Evolutionary conservation across 495 filamentous ascomycete species (phyloP).

Genomic region (Penicillium manginii): DNA sequence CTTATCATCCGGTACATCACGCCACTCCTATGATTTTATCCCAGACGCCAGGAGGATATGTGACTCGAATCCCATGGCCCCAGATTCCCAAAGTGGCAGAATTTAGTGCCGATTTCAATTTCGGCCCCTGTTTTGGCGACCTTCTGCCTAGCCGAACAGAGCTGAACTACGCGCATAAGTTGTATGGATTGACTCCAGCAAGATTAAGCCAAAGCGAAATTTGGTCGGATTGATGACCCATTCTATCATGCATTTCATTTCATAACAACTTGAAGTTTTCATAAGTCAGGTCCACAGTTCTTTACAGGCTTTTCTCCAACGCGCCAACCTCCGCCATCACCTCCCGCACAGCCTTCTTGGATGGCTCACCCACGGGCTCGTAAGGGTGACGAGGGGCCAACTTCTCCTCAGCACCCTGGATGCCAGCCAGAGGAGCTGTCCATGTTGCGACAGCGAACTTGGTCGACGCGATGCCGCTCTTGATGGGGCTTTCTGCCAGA

Average conservation of each 20-base stretch:
- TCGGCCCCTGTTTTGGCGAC: not conserved
- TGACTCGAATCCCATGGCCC: not conserved
- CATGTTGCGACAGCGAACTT: slow-evolving; percentile 61
- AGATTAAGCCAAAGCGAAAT: no score
- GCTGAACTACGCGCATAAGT: not conserved
- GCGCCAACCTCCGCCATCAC: slow-evolving; percentile 42
- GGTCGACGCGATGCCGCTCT: slow-evolving; percentile 70
- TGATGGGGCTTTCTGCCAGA: slow-evolving; percentile 78
- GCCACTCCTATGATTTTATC: no score
- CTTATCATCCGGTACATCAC: no score
- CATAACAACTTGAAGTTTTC: slow-evolving; percentile 3
- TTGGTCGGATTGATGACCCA: no score
- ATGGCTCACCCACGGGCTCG: slow-evolving; percentile 46
- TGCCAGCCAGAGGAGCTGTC: slow-evolving; percentile 28
- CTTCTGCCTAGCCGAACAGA: not conserved
- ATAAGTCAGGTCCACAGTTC: not conserved
- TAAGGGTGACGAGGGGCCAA: slow-evolving; percentile 61
- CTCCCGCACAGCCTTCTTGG: slow-evolving; percentile 49
- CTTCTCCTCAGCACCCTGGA: slow-evolving; percentile 23
- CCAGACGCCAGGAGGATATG: no score
- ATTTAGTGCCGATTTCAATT: not conserved
- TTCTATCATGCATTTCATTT: slow-evolving; percentile 3
- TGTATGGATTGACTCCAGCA: no score
- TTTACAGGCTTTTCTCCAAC: slow-evolving; percentile 22
- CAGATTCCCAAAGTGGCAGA: not conserved